Evolutionary conservation across 2,329 filamentous ascomycete genomes (phyloP).

Genomic region (Sarocladium kiliense): DNA sequence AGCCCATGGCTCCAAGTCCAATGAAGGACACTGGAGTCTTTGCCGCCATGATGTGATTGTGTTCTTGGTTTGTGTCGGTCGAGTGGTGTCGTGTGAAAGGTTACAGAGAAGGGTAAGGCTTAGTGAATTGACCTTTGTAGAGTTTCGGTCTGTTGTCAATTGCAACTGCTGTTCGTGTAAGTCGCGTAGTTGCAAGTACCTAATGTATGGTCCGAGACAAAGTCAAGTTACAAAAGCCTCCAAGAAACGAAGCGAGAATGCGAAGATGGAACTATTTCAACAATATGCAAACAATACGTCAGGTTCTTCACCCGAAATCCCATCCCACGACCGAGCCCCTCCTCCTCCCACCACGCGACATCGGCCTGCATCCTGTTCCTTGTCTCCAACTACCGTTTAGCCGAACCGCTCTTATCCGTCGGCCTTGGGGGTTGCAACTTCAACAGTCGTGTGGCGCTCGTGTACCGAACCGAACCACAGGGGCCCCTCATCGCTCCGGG

Average conservation of each 20-base stretch:
- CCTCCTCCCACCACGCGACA: background rate
- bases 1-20: conserved; percentile 76
- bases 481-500: background rate
- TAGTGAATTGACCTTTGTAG: too few species aligned
- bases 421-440: too few species aligned
- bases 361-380: background rate
- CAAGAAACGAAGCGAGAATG: background rate
- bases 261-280: too few species aligned
- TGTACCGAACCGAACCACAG: too few species aligned
- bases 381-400: conserved; percentile 1
- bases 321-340: too few species aligned
- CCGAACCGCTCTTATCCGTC: background rate
- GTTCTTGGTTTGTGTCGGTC: background rate
- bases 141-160: too few species aligned
- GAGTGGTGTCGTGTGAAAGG: too few species aligned
- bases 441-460: too few species aligned
- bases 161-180: background rate
- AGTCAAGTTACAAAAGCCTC: background rate
- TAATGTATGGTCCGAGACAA: too few species aligned
- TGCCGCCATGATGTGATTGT: conserved; percentile 18
- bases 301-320: too few species aligned
- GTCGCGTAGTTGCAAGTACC: too few species aligned
- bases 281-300: too few species aligned
- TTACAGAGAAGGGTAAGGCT: background rate
- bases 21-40: conserved; percentile 56